These are phyloP conservation scores for Pythium inflatum DNA, from an alignment of 352 stramenopile genomes.

Conservation along the genomic window DNA sequence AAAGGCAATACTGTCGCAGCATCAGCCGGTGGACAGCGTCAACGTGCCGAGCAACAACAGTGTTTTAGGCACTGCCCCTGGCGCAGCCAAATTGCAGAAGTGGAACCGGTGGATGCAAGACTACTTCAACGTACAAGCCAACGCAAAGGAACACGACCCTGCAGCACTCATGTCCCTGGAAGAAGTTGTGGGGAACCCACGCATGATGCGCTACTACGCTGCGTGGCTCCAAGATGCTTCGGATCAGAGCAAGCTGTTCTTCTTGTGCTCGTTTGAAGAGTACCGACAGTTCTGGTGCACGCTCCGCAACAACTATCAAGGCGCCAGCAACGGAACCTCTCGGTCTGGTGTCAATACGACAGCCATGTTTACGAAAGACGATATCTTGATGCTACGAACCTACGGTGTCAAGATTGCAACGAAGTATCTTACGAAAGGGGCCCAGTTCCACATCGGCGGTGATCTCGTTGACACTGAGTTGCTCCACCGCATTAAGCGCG, in stretches of 20 bases:
- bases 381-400: conserved; percentile 80
- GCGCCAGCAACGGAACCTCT: conserved; percentile 14
- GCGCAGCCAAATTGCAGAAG: conserved; percentile 80
- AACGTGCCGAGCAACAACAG: conserved; percentile 20
- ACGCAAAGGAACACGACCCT: conserved; percentile 28
- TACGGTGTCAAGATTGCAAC: conserved; percentile 88
- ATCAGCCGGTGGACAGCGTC: conserved; percentile 34
- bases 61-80: conserved; percentile 31
- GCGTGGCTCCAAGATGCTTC: conserved; percentile 38
- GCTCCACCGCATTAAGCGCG: conserved; percentile 73
- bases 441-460: conserved; percentile 79
- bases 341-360: conserved; percentile 30
- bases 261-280: conserved; percentile 49
- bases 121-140: conserved; percentile 36
- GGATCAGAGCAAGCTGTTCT: conserved; percentile 52
- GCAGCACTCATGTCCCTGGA: conserved; percentile 39
- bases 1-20: conserved; percentile 66
- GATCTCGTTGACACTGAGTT: conserved; percentile 65
- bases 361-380: conserved; percentile 75
- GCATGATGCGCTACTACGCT: conserved; percentile 59
- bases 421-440: conserved; percentile 80
- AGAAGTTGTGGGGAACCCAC: conserved; percentile 46
- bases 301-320: conserved; percentile 36
- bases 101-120: conserved; percentile 50
- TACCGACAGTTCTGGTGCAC: conserved; percentile 47